Evolutionary conservation across 2,329 filamentous ascomycete genomes (phyloP), one percentile per base, ranked within the genome.

Genomic region (Parafenestella ontariensis): DNA sequence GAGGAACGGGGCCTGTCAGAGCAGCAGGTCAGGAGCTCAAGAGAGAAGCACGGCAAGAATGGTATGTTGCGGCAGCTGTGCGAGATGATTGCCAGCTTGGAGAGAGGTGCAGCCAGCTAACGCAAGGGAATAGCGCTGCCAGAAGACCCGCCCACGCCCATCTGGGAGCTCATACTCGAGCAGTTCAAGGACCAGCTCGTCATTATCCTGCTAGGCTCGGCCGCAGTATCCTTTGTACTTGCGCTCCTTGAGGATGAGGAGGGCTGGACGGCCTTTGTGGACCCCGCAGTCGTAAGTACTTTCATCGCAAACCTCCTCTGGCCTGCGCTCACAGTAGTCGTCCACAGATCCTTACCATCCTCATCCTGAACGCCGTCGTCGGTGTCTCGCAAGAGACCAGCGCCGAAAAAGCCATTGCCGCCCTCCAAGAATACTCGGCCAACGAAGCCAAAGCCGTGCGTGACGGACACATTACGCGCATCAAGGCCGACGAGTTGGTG

Each of bases 131-230:
- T 59, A 91, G 88, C 88, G 52, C 82, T 91, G 51, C 85, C 87
- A 41, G 95, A 99, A 80, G 95, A 99, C 63, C 95, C 95, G 49
- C 92, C 95, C 3, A 99, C 95, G 28, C 95, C 95, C 34, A 76
- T 99, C 43, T 99, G 94, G 95, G 87, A 98, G 79, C 88, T 99
- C 60, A 91, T 99, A 51, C 85, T 99, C 54, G 95, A 99, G 79
- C 95, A 99, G 77, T 99, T 99, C 85, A 97, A 99, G 79, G 95
- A 99, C 75, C 95, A 99, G 78, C 87, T 99, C 43, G 95, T 99
- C 65, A 85, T 99, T 49, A 99, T 99, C 67, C 84, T 99, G 20
- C 85, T 99, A 45, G 95, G 87, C 49, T 98, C 94, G 33, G 95
- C 95, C 10, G 92, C 89, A 18, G 89, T 99, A 31, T 98, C 95